Evolutionary conservation across 2,329 filamentous ascomycete genomes (phyloP).

Genomic region (Beauveria medogensis): DNA sequence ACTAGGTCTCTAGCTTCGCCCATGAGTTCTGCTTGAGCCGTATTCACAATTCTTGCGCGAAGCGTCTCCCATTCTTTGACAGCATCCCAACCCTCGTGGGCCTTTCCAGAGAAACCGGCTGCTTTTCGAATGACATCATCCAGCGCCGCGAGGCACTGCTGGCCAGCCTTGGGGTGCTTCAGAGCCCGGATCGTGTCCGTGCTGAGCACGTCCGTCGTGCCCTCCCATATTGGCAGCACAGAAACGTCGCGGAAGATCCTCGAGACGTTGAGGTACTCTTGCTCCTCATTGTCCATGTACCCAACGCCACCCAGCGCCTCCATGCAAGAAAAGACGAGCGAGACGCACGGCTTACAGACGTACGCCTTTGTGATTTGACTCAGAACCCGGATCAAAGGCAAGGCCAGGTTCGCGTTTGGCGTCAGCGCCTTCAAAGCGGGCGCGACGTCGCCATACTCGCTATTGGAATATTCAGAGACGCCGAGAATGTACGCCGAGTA

Average conservation of each 20-base stretch:
- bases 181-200: slow-evolving; percentile 40
- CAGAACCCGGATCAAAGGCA: slow-evolving; percentile 45
- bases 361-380: slow-evolving; percentile 54
- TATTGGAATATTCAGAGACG: slow-evolving; percentile 37
- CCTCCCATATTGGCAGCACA: slow-evolving; percentile 63
- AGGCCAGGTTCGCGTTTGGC: slow-evolving; percentile 24
- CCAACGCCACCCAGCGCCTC: slow-evolving; percentile 59
- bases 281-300: slow-evolving; percentile 55
- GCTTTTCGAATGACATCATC: slow-evolving; percentile 29
- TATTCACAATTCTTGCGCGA: slow-evolving; percentile 27
- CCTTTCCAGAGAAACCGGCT: slow-evolving; percentile 17
- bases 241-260: slow-evolving; percentile 56
- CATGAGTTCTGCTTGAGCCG: slow-evolving; percentile 31
- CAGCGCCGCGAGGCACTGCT: slow-evolving; percentile 32
- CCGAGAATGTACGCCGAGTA: slow-evolving; percentile 48
- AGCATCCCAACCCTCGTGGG: slow-evolving; percentile 22
- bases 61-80: slow-evolving; percentile 32
- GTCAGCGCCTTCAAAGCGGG: slow-evolving; percentile 23
- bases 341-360: slow-evolving; percentile 41
- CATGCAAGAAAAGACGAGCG: slow-evolving; percentile 49
- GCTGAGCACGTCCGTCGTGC: slow-evolving; percentile 63
- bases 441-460: slow-evolving; percentile 7
- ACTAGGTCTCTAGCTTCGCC: slow-evolving; percentile 37
- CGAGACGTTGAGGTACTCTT: slow-evolving; percentile 58
- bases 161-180: slow-evolving; percentile 34